A percentile compares a stretch with the other conserved stretches of the same genome.
phyloP scores from a whole-genome alignment of 2,329 filamentous ascomycete genomes.

The Fusarium sp. region DNA sequence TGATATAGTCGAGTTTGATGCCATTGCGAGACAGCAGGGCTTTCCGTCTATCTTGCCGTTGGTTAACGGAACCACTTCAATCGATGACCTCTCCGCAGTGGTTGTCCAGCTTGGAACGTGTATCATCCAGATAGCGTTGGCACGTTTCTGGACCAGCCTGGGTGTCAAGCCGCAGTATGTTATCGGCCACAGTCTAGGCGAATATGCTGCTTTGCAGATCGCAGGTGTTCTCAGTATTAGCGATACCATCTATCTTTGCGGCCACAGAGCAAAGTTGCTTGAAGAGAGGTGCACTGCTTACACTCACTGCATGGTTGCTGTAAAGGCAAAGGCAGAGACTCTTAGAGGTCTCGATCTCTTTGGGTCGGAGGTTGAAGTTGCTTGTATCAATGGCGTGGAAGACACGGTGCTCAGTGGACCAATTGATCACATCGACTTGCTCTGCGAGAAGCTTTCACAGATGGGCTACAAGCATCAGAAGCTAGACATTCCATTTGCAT shows the following conservation, averaged over 20 bases:
- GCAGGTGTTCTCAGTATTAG: conserved; percentile 72
- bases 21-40: background rate
- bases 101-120: background rate
- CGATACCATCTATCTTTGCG: conserved; percentile 72
- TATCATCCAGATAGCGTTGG: conserved; percentile 16
- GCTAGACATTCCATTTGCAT: conserved; percentile 52
- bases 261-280: conserved; percentile 47
- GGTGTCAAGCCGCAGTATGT: conserved; percentile 59
- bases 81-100: background rate
- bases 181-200: conserved; percentile 59
- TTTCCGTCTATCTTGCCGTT: background rate
- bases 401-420: conserved; percentile 16
- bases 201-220: conserved; percentile 63
- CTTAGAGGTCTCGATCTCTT: background rate
- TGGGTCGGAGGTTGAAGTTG: background rate
- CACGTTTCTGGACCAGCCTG: conserved; percentile 53
- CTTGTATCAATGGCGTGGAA: background rate
- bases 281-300: conserved; percentile 15
- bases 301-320: conserved; percentile 6
- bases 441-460: background rate
- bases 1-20: background rate
- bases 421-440: conserved; percentile 6
- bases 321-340: background rate
- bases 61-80: rapidly evolving
- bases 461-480: background rate